Evolutionary conservation across 1,139 yeast genomes (phyloP).

Genomic region (Zygosaccharomyces pseudobailii): DNA sequence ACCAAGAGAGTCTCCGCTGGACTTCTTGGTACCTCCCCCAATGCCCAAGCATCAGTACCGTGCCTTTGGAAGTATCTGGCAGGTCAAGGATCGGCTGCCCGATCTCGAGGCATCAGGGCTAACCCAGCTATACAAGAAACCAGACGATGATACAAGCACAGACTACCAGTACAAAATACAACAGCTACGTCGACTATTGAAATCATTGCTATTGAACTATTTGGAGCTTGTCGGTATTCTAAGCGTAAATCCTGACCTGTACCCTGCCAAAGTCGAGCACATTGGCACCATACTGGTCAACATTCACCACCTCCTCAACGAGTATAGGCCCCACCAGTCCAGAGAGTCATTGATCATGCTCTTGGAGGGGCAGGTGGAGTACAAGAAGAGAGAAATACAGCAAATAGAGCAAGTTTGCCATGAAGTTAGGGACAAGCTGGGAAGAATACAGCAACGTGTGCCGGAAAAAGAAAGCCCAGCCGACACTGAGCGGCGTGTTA

Average conservation of each 20-base stretch:
- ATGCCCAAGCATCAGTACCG: conserved; percentile 62
- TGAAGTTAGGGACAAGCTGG: conserved; percentile 43
- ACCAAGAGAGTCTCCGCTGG: conserved; percentile 35
- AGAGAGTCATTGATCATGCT: conserved; percentile 73
- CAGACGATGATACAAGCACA: conserved; percentile 19
- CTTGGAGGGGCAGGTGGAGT: conserved; percentile 57
- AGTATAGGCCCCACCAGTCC: conserved; percentile 85
- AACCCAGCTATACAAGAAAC: conserved; percentile 51
- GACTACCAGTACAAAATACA: conserved; percentile 51
- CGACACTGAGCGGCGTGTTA: not conserved
- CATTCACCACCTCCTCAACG: conserved; percentile 77
- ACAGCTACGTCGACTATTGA: conserved; percentile 65
- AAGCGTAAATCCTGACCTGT: conserved; percentile 61
- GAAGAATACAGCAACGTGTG: conserved; percentile 21
- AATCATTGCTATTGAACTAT: conserved; percentile 65
- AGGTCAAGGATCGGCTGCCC: conserved; percentile 60
- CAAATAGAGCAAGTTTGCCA: conserved; percentile 45
- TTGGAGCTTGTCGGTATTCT: conserved; percentile 72
- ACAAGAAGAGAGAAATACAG: conserved; percentile 49
- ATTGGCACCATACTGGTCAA: conserved; percentile 71
- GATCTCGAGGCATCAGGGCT: conserved; percentile 64
- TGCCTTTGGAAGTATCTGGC: conserved; percentile 82
- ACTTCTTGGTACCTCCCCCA: conserved; percentile 59
- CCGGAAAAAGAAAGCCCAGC: not conserved
- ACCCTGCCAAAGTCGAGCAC: conserved; percentile 63